phyloP scores from a whole-genome alignment of 805 yeast species.

The Candida succiphila region DNA sequence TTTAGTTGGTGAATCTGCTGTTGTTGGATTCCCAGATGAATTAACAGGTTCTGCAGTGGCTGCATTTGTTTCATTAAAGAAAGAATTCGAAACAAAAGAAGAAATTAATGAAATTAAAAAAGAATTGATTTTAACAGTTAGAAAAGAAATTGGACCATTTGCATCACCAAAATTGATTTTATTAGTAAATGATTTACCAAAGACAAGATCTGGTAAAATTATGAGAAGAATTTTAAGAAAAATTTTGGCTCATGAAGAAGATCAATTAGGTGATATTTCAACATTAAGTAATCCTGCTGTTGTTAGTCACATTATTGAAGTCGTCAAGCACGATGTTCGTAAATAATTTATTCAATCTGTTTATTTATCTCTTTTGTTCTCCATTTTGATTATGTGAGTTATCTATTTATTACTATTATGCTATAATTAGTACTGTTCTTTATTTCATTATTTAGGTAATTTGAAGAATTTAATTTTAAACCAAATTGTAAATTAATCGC shows the following conservation, averaged over 20 bases:
- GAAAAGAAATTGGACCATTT: constrained; percentile 77
- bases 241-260: constrained; percentile 65
- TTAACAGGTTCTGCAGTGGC: constrained; percentile 83
- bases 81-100: constrained; percentile 39
- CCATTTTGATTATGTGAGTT: too few relatives aligned
- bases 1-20: constrained; percentile 70
- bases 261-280: constrained; percentile 71
- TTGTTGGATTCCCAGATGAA: constrained; percentile 75
- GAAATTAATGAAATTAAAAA: constrained; percentile 47
- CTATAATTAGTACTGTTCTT: not conserved
- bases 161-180: constrained; percentile 75
- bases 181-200: constrained; percentile 69
- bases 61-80: constrained; percentile 70
- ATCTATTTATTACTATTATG: too few relatives aligned
- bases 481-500: too few relatives aligned
- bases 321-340: constrained; percentile 23
- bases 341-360: too few relatives aligned
- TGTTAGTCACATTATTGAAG: constrained; percentile 55
- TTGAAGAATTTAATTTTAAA: too few relatives aligned
- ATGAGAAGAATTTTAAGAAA: constrained; percentile 82
- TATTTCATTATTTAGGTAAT: too few relatives aligned
- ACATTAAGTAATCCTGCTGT: constrained; percentile 71
- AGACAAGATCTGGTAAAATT: constrained; percentile 80
- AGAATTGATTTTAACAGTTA: constrained; percentile 57
- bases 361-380: not conserved